Evolutionary conservation across 371 early-diverging fungal genomes (phyloP).

Genomic region (Lichtheimia hyalospora): DNA sequence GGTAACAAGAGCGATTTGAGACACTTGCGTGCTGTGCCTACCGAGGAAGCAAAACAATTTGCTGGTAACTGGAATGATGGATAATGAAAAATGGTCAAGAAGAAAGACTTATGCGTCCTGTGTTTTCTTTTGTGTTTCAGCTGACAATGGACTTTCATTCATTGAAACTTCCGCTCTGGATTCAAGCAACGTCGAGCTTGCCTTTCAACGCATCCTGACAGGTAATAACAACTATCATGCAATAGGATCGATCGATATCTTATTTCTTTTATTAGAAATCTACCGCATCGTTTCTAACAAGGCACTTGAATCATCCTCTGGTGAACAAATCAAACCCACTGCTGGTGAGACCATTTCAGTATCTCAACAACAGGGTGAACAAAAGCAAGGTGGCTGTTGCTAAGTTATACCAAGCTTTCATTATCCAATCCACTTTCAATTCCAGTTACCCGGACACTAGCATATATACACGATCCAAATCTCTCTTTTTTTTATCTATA

Average conservation of each 20-base stretch:
- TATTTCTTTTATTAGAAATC: slow-evolving; percentile 59
- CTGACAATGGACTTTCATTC: slow-evolving; percentile 87
- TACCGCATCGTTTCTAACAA: slow-evolving; percentile 92
- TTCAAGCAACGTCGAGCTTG: slow-evolving; percentile 89
- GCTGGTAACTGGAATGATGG: slow-evolving; percentile 62
- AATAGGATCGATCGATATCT: too few species aligned
- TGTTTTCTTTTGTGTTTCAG: slow-evolving; percentile 24
- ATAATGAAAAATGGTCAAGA: neutral
- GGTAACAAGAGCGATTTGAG: slow-evolving; percentile 99
- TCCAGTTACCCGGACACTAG: too few species aligned
- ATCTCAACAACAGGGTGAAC: slow-evolving; percentile 61
- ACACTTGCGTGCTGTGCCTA: slow-evolving; percentile 94
- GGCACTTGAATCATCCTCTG: slow-evolving; percentile 74
- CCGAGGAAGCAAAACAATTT: slow-evolving; percentile 95
- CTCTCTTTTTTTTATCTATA: too few species aligned
- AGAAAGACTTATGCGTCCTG: neutral
- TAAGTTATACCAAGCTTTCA: slow-evolving; percentile 29
- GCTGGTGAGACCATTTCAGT: slow-evolving; percentile 79
- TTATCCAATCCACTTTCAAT: too few species aligned
- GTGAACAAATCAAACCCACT: slow-evolving; percentile 70
- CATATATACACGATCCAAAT: too few species aligned
- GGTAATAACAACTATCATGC: too few species aligned
- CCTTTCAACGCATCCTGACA: slow-evolving; percentile 91
- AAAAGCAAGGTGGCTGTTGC: slow-evolving; percentile 76
- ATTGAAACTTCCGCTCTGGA: slow-evolving; percentile 96